Evolutionary conservation across 306 rosid species (phyloP).

Genomic region (Quercus bicolor): DNA sequence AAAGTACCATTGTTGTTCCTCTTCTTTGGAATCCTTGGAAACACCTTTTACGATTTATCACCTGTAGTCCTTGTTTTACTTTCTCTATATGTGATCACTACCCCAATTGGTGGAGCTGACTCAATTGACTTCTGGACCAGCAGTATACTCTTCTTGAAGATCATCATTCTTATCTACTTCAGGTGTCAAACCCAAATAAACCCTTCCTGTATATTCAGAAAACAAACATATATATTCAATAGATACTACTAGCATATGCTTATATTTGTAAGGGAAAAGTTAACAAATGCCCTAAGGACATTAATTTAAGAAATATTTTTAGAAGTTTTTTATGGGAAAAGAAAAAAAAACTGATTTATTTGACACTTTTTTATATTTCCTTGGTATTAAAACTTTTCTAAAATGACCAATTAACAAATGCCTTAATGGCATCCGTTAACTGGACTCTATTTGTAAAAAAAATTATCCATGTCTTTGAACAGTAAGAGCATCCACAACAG

Average conservation of each 20-base stretch:
- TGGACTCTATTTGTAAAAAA: no score
- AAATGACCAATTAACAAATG: no score
- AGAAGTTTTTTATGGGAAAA: no score
- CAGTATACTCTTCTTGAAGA: slow-evolving; percentile 12
- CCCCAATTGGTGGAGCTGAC: slow-evolving; percentile 8
- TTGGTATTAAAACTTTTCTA: no score
- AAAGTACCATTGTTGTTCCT: slow-evolving; percentile 4
- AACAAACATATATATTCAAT: neutral
- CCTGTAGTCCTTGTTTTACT: slow-evolving; percentile 4
- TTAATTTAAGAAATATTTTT: no score
- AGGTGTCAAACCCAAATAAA: slow-evolving; percentile 18
- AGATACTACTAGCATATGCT: slow-evolving; percentile 5
- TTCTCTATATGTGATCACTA: slow-evolving; percentile 15
- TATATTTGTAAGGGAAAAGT: neutral
- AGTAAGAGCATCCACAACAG: no score
- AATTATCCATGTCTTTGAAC: no score
- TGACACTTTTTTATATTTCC: no score
- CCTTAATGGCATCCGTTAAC: no score
- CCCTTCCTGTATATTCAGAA: slow-evolving; percentile 32
- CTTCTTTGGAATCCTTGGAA: slow-evolving; percentile 41
- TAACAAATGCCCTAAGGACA: no score
- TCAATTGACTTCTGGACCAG: slow-evolving; percentile 17
- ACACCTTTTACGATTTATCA: slow-evolving; percentile 28
- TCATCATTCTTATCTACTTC: slow-evolving; percentile 11
- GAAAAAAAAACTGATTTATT: no score